Base-by-base conservation (phyloP, 257 asterid species). In the Galeopsis tetrahit region DNA sequence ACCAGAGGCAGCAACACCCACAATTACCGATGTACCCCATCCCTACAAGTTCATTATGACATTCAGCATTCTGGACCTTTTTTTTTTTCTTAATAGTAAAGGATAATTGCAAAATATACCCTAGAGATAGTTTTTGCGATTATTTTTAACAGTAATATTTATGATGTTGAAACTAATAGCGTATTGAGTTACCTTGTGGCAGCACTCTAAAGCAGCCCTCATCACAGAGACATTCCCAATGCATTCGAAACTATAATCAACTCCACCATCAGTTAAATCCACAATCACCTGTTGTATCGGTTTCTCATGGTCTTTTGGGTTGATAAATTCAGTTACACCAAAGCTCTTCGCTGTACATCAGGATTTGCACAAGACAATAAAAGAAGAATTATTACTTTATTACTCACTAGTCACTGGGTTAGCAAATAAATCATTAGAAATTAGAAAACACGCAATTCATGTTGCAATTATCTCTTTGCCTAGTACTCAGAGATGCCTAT, bases 1-100 rank as follows among this genome's bases (percentile, higher is more conserved):
- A 33, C 98, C 99, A 35, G 99, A 92, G 64, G 99, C 99, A 32
- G 99, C 99, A 43, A 95, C 99, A n/a, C 98, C 99, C 81, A 95
- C 99, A 75, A 95, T 92, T 66, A 95, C 98, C 2, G 99, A 95
- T 63, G 97, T 95, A 33, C 99, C 97, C 99, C 99, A 95, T 1
- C 99, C 99, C 99, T 95, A 56, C 49, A 53, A 38, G 46, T 73
- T 74, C 5, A 78, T 17, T 38, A 46, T 10, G 39, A 71, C 61
- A 57, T 40, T 81, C 51, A 68, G 73, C 62, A 66, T 69, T 49
- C 52, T 11, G 51, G 69, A 43, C 17, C 28, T 21, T 21, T 21
- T 21, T 21, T 21, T 21, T 28, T 64, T 61, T 32, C 4, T 55
- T 7, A 32, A 7, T 56, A 2, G 8, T 44, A 44, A 3, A 44